These are phyloP conservation scores for Raddia distichophylla DNA, from an alignment of 176 grass and related monocot genomes.

Conservation along the genomic window DNA sequence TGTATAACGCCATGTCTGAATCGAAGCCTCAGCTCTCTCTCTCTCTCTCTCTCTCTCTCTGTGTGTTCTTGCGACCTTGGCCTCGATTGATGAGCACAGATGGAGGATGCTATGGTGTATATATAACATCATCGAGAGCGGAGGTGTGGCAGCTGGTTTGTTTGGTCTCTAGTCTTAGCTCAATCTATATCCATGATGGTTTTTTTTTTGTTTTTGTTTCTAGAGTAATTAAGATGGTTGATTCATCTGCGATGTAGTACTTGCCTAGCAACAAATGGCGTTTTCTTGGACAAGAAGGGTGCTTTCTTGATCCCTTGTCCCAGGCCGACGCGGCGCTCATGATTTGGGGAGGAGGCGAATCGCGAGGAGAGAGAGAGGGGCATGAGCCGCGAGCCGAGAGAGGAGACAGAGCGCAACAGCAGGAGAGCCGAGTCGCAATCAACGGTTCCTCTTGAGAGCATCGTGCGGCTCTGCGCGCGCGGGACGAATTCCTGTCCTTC, in stretches of 20 bases:
- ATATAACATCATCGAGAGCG: not conserved
- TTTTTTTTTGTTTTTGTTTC: not conserved
- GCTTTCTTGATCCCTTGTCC: slow-evolving; percentile 24
- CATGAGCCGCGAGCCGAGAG: no score
- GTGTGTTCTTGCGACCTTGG: not conserved
- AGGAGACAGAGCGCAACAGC: no score
- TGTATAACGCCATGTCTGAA: slow-evolving; percentile 28
- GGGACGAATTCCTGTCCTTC: no score
- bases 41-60: not conserved
- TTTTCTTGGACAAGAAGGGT: not conserved
- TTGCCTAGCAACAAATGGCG: not conserved
- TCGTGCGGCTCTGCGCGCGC: not conserved
- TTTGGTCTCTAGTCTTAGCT: no score
- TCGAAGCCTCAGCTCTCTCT: not conserved
- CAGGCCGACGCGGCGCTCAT: not conserved
- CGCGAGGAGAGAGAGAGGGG: no score
- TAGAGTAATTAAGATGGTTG: not conserved
- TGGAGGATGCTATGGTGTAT: not conserved
- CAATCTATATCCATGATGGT: not conserved
- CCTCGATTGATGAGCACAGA: not conserved
- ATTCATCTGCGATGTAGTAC: not conserved
- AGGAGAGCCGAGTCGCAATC: no score
- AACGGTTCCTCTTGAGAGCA: no score
- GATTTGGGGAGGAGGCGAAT: no score
- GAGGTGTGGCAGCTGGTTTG: no score